These are phyloP conservation scores for Fusarium drepaniforme DNA, from an alignment of 2,329 filamentous ascomycete genomes.

Conservation along the genomic window DNA sequence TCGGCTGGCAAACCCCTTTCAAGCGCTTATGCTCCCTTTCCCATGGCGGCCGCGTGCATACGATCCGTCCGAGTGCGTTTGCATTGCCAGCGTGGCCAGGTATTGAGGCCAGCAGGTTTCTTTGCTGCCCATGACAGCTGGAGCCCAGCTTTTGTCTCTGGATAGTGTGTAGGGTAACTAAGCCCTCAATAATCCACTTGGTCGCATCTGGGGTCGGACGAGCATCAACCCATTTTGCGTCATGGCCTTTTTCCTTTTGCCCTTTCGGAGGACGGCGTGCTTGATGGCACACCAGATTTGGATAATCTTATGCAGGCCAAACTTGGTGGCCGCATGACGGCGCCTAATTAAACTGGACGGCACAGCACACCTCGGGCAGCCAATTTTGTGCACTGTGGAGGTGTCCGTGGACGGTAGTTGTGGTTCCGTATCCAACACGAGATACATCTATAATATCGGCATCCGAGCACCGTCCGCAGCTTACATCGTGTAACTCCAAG, in stretches of 20 bases:
- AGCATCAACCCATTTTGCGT: constrained; percentile 39
- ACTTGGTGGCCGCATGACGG: constrained; percentile 19
- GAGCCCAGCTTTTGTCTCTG: constrained; percentile 8
- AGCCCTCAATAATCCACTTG: constrained; percentile 35
- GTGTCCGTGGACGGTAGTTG: constrained; percentile 5
- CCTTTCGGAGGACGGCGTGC: constrained; percentile 35
- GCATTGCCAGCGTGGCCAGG: constrained; percentile 42
- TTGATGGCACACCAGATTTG: constrained; percentile 28
- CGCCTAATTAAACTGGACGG: constrained; percentile 18
- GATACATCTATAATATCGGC: constrained; percentile 4
- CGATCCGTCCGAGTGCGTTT: constrained; percentile 34
- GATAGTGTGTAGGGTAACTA: constrained; percentile 41
- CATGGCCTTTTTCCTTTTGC: constrained; percentile 33
- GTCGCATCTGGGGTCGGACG: constrained; percentile 31
- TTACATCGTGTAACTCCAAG: constrained; percentile 26
- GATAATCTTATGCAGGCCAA: constrained; percentile 27
- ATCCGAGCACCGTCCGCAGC: constrained; percentile 13
- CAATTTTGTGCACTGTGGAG: constrained; percentile 16
- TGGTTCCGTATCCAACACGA: constrained; percentile 12
- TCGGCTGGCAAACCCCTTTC: constrained; percentile 23
- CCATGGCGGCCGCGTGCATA: constrained; percentile 19
- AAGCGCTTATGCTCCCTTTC: constrained; percentile 29
- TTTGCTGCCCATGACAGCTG: constrained; percentile 8
- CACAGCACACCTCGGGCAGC: neutral
- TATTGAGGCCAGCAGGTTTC: constrained; percentile 38